phyloP scores from a whole-genome alignment of 495 filamentous ascomycete species.

The Talaromyces nanjingensis region DNA sequence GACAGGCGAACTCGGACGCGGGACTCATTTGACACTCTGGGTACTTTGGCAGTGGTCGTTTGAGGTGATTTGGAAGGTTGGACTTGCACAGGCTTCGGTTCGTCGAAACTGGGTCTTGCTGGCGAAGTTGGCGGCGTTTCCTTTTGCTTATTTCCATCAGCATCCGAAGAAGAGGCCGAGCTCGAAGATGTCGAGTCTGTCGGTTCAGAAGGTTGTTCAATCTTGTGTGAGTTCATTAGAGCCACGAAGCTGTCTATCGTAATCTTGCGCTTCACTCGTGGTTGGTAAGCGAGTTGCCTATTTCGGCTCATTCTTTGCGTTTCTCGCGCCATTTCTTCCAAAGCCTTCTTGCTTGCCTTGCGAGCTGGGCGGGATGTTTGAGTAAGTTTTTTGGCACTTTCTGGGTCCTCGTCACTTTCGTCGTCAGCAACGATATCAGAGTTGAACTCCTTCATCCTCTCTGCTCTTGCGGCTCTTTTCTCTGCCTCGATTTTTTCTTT shows the following conservation, averaged over 20 bases:
- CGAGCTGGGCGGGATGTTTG: conserved; percentile 64
- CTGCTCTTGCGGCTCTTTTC: conserved; percentile 39
- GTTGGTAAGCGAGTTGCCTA: conserved; percentile 86
- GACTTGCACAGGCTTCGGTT: conserved; percentile 1
- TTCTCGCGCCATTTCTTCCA: conserved; percentile 92
- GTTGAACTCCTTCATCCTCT: conserved; percentile 28
- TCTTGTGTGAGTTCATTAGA: conserved; percentile 62
- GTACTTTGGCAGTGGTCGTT: conserved; percentile 14
- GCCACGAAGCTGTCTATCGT: conserved; percentile 78
- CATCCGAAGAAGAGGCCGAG: conserved; percentile 43
- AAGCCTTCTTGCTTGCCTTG: conserved; percentile 89
- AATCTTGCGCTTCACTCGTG: conserved; percentile 86
- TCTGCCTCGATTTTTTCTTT: conserved; percentile 53
- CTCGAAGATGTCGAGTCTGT: conserved; percentile 28
- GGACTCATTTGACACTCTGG: conserved; percentile 20
- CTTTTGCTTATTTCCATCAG: conserved; percentile 31
- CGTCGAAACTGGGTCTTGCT: conserved; percentile 16
- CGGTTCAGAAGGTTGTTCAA: background rate
- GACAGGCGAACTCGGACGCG: conserved; percentile 35
- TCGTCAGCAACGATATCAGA: conserved; percentile 27
- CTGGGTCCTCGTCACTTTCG: conserved; percentile 48
- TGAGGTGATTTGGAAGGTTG: background rate
- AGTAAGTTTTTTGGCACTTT: conserved; percentile 49
- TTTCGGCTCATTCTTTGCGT: conserved; percentile 86
- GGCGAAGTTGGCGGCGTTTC: conserved; percentile 49